Base-by-base conservation (phyloP, 129 eudicot genomes). In the Heracleum sosnowskyi region DNA sequence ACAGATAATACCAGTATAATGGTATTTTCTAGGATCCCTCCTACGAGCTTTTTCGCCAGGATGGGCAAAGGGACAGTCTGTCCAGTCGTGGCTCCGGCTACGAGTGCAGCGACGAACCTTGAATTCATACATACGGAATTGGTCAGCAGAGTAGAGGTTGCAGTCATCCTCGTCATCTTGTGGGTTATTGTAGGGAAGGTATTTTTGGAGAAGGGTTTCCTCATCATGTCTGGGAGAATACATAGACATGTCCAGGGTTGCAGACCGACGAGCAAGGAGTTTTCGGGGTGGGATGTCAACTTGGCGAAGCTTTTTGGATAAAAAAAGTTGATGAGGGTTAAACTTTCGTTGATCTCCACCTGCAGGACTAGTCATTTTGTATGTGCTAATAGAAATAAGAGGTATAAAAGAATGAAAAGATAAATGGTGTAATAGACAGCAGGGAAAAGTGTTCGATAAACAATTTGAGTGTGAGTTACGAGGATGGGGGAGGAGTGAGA, bases 1-100 rank as follows among this genome's bases (percentile, higher is more conserved):
- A 69, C 98, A 93, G 8, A 87, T 86, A 0, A 82, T 74, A 0
- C 98, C 96, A 33, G 91, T 77, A 42, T 93, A 93, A 31, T 82
- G 81, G 57, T 73, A 93, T 85, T 88, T 49, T 5, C 96, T 73
- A 4, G 98, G 96, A 28, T 91, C 95, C 75, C 98, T 77, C 57
- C 98, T 76, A 12, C 96, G 85, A 28, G 97, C 97, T 73, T 92
- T 92, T 40, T 92, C 97, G 13, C 97, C 93, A 0, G 97, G 97
- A 24, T 92, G 97, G 13, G 91, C 89, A n/a, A 92, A 92, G 3
- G 97, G 97, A 49, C 97, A 92, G 71, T 92, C 96, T 5, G 96
- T 93, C 98, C 98, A 93, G 78, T 93, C 98, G 72, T 93, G 98
- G 53, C 88, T 80, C 1, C 93, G 73, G 86, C 93, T 90, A 2